Conservation (phyloP, 805 yeast genomes). For the Hanseniaspora singularis region DNA sequence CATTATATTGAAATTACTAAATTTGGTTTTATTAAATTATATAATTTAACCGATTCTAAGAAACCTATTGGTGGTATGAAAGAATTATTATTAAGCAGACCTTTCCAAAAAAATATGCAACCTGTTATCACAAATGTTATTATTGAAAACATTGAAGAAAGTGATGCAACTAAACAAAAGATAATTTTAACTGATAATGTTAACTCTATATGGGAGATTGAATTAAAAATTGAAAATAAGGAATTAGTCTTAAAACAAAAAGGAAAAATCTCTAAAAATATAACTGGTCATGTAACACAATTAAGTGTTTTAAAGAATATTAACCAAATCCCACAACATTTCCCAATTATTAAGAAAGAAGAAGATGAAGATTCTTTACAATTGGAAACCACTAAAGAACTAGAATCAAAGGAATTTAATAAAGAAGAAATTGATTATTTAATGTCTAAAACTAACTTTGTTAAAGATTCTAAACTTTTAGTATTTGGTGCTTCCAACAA, state of each 20-base stretch:
- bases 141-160: background rate
- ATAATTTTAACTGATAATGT: conserved; percentile 9
- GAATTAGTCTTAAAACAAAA: conserved; percentile 4
- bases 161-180: background rate
- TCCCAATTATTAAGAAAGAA: background rate
- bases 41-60: conserved; percentile 55
- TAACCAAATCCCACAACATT: conserved; percentile 1
- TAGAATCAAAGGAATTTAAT: conserved; percentile 3
- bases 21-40: conserved; percentile 63
- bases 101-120: conserved; percentile 14
- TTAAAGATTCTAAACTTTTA: background rate
- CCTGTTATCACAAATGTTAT: conserved; percentile 7
- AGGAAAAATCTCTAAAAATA: conserved; percentile 5
- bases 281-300: conserved; percentile 5
- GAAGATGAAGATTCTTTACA: conserved; percentile 5
- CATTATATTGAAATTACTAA: conserved; percentile 52
- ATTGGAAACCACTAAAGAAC: no score
- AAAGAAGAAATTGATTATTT: conserved; percentile 9
- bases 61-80: conserved; percentile 43
- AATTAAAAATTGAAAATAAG: background rate
- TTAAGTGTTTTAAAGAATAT: background rate
- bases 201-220: conserved; percentile 11
- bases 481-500: conserved; percentile 4
- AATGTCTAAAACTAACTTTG: conserved; percentile 5
- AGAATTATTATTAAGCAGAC: conserved; percentile 21